These are phyloP conservation scores for Triticum dicoccoides DNA, from an alignment of 176 grass and related monocot genomes.

Conservation along the genomic window DNA sequence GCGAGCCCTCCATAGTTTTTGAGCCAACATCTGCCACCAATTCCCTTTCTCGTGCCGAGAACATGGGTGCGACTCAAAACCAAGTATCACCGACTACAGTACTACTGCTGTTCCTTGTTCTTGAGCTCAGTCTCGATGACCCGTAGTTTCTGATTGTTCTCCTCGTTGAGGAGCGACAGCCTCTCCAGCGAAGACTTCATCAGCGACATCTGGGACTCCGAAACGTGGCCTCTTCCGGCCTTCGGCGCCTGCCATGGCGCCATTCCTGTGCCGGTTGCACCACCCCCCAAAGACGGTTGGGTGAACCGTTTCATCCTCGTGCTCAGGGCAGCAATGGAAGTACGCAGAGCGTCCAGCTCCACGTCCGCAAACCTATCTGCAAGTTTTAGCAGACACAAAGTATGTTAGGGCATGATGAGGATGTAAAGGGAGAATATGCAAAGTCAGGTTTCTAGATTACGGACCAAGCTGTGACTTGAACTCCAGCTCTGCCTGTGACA, in stretches of 20 bases:
- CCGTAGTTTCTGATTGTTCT: constrained; percentile 68
- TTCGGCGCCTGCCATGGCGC: constrained; percentile 31
- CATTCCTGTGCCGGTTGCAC: constrained; percentile 4
- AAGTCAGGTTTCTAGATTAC: constrained; percentile 1
- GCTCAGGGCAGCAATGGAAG: constrained; percentile 62
- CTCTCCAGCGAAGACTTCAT: constrained; percentile 79
- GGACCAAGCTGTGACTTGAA: constrained; percentile 86
- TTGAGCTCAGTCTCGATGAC: constrained; percentile 68
- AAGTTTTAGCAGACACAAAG: neutral
- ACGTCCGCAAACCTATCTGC: constrained; percentile 77
- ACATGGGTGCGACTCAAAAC: neutral
- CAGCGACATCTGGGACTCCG: constrained; percentile 60
- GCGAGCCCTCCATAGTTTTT: neutral
- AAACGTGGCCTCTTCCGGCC: constrained; percentile 34
- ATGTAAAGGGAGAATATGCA: neutral
- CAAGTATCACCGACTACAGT: neutral
- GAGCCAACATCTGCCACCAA: neutral
- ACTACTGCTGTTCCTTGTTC: constrained; percentile 56
- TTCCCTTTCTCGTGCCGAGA: neutral
- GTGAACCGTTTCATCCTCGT: constrained; percentile 62
- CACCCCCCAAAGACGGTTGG: constrained; percentile 4
- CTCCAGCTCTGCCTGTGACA: constrained; percentile 85
- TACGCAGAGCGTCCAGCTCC: constrained; percentile 76
- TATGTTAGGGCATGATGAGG: constrained; percentile 5
- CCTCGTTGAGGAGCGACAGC: constrained; percentile 71